These are phyloP conservation scores for Daldinia eschscholtzii DNA, from an alignment of 2,329 filamentous ascomycete genomes.

Conservation along the genomic window DNA sequence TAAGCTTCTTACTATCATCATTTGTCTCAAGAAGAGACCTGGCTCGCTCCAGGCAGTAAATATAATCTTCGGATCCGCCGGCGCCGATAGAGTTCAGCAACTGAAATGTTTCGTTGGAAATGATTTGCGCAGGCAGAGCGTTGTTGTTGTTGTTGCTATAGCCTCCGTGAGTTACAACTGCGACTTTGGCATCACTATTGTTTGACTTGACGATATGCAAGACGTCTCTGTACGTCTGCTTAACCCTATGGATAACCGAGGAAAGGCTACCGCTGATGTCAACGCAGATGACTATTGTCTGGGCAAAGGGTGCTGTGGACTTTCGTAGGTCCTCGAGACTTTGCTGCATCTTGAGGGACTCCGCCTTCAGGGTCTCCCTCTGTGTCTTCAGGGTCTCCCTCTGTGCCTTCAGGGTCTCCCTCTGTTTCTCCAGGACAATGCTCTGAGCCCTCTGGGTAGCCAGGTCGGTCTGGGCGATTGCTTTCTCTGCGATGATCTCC, in stretches of 20 bases:
- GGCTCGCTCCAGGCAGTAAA: neutral
- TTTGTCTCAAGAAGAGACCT: neutral
- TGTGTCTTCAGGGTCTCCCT: no score
- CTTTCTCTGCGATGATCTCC: neutral
- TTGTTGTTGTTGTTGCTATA: no score
- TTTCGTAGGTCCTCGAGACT: neutral
- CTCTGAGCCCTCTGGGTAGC: neutral
- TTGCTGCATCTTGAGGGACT: neutral
- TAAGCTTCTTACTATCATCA: neutral
- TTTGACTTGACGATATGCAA: neutral
- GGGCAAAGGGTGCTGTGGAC: neutral
- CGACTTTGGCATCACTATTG: neutral
- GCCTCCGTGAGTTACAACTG: neutral
- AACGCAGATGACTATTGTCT: neutral
- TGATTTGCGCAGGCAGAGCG: neutral
- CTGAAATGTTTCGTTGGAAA: neutral
- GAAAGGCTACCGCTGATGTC: neutral
- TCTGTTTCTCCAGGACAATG: no score
- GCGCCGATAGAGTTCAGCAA: neutral
- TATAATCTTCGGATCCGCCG: neutral
- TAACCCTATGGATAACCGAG: neutral
- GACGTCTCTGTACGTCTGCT: neutral
- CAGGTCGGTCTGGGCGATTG: neutral
- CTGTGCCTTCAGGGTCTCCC: no score
- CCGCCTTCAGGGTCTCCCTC: neutral